Conservation (phyloP, 441 rosid genomes). For the Mallotus repandus region DNA sequence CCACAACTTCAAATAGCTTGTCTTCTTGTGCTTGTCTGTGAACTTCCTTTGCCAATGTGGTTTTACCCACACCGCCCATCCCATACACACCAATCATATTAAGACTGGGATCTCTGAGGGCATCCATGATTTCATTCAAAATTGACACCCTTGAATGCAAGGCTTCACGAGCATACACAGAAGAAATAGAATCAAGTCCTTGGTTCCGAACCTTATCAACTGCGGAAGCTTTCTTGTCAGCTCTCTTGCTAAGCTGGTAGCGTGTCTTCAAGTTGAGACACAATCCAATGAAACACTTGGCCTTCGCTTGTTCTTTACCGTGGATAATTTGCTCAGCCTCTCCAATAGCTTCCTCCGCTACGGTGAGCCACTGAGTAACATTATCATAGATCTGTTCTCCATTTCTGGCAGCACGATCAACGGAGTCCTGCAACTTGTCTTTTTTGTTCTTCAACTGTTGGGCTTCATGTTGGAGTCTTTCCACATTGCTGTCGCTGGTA, state of each 20-base stretch:
- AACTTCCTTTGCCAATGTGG: too few species aligned
- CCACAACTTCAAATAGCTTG: too few species aligned
- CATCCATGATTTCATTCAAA: background rate
- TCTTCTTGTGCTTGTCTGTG: too few species aligned
- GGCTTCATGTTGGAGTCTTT: background rate
- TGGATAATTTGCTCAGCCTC: too few species aligned
- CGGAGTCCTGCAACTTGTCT: background rate
- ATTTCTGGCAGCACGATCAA: background rate
- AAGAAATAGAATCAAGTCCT: background rate
- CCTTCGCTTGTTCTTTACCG: too few species aligned
- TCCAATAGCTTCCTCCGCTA: background rate
- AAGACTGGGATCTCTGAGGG: background rate
- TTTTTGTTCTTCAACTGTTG: background rate
- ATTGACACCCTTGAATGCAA: background rate
- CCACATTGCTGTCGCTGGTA: background rate
- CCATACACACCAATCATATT: background rate
- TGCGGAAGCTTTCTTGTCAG: too few species aligned
- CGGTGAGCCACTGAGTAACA: background rate
- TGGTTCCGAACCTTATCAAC: too few species aligned
- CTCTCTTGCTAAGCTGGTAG: too few species aligned
- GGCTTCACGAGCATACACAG: background rate
- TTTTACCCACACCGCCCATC: too few species aligned
- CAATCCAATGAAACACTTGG: too few species aligned
- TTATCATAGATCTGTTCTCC: background rate
- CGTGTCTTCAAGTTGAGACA: too few species aligned